Evolutionary conservation across 495 filamentous ascomycete genomes (phyloP).

Genomic region (Penicillium bovifimosum): DNA sequence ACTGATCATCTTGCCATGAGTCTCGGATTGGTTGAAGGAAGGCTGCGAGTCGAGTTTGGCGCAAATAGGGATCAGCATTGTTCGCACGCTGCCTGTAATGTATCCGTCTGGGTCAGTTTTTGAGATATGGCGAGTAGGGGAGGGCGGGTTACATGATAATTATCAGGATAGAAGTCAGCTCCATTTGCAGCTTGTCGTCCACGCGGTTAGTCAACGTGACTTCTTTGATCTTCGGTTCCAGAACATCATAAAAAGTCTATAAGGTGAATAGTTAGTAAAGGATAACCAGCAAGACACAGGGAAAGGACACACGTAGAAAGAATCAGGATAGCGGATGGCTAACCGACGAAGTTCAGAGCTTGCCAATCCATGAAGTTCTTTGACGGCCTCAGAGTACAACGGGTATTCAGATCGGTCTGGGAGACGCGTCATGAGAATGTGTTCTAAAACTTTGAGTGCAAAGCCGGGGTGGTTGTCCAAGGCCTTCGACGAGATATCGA

Average conservation of each 20-base stretch:
- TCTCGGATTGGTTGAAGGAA: slow-evolving; percentile 76
- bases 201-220: slow-evolving; percentile 66
- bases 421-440: slow-evolving; percentile 77
- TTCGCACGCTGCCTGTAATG: slow-evolving; percentile 65
- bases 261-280: slow-evolving; percentile 9
- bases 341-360: slow-evolving; percentile 84
- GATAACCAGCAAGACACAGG: background rate
- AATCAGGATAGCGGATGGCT: slow-evolving; percentile 83
- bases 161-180: slow-evolving; percentile 67
- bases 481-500: slow-evolving; percentile 77
- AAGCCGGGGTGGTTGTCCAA: slow-evolving; percentile 72
- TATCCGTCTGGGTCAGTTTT: slow-evolving; percentile 7
- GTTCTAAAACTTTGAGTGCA: slow-evolving; percentile 81
- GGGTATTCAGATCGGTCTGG: slow-evolving; percentile 60
- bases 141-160: slow-evolving; percentile 67
- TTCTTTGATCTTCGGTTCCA: slow-evolving; percentile 77
- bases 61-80: slow-evolving; percentile 60
- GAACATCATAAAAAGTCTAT: slow-evolving; percentile 75
- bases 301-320: slow-evolving; percentile 57
- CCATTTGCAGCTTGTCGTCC: slow-evolving; percentile 71
- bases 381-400: slow-evolving; percentile 83
- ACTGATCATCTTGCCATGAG: slow-evolving; percentile 68
- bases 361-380: slow-evolving; percentile 74
- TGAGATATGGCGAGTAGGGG: background rate
- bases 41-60: slow-evolving; percentile 57